Evolutionary conservation across 257 asterid genomes (phyloP).

Genomic region (Coffea canephora): DNA sequence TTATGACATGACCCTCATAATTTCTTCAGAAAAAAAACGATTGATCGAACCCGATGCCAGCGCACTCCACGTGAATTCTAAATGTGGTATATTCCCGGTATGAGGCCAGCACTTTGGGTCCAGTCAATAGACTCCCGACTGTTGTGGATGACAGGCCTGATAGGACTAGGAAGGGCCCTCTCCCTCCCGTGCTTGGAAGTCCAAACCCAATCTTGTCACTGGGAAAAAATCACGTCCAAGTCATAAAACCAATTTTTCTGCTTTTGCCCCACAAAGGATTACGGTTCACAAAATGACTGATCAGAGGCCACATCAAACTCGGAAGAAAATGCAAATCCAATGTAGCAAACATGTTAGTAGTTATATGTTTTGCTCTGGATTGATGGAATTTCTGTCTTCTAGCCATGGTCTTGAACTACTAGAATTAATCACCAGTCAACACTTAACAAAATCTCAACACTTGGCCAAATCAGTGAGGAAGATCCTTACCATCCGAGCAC

Average conservation of each 20-base stretch:
- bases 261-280: not conserved
- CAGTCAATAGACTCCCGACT: not conserved
- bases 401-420: too few relatives aligned
- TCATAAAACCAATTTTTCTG: not conserved
- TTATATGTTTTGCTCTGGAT: not conserved
- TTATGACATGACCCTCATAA: not conserved
- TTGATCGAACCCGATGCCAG: not conserved
- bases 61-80: not conserved
- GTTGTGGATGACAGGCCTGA: not conserved
- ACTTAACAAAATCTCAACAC: too few relatives aligned
- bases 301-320: not conserved
- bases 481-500: not conserved
- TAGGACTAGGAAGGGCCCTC: conserved; percentile 4
- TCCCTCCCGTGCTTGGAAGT: not conserved
- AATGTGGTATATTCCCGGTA: not conserved
- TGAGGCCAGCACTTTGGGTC: not conserved
- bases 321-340: too few relatives aligned
- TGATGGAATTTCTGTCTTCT: not conserved
- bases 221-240: not conserved
- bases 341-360: not conserved
- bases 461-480: not conserved
- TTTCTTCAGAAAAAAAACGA: not conserved
- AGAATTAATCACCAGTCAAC: too few relatives aligned
- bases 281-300: not conserved
- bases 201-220: not conserved